phyloP scores from a whole-genome alignment of 2,329 filamentous ascomycete genomes.

The Diaporthe amygdali region DNA sequence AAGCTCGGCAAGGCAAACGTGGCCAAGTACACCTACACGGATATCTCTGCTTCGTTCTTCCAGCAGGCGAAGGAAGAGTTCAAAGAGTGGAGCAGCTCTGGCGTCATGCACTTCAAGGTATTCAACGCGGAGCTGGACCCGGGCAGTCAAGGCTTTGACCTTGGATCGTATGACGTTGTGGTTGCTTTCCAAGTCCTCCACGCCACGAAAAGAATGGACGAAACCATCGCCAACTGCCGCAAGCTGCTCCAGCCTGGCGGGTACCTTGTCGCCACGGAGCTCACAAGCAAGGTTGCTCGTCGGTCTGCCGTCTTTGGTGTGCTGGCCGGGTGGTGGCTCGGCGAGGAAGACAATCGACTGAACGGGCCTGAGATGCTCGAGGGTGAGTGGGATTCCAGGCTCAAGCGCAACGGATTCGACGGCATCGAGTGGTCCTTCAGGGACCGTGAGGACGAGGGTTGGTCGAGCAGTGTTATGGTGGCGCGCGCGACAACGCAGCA shows the following conservation, averaged over 20 bases:
- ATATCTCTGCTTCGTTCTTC: slow-evolving; percentile 31
- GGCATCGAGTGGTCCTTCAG: slow-evolving; percentile 23
- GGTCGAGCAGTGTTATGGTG: slow-evolving; percentile 6
- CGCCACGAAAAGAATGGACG: slow-evolving; percentile 30
- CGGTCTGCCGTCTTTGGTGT: slow-evolving; percentile 28
- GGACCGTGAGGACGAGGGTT: slow-evolving; percentile 9
- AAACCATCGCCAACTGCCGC: slow-evolving; percentile 32
- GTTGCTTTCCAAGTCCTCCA: slow-evolving; percentile 38
- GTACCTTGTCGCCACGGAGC: slow-evolving; percentile 32
- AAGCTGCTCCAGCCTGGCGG: slow-evolving; percentile 40
- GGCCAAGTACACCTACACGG: slow-evolving; percentile 28
- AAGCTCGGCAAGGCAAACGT: background rate
- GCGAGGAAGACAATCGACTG: slow-evolving; percentile 31
- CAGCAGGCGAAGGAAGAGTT: slow-evolving; percentile 25
- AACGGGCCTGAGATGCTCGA: slow-evolving; percentile 33
- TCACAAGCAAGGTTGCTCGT: slow-evolving; percentile 18
- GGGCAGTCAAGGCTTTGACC: slow-evolving; percentile 35
- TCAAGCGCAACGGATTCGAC: slow-evolving; percentile 33
- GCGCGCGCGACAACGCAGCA: background rate
- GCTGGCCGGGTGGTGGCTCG: slow-evolving; percentile 40
- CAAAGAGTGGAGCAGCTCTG: slow-evolving; percentile 33
- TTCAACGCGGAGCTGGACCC: slow-evolving; percentile 35
- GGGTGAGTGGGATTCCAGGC: slow-evolving; percentile 33
- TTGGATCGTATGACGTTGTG: slow-evolving; percentile 35
- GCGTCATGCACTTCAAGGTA: slow-evolving; percentile 22